phyloP scores from a whole-genome alignment of 345 rosid species.

The Eucalyptus coolabah region DNA sequence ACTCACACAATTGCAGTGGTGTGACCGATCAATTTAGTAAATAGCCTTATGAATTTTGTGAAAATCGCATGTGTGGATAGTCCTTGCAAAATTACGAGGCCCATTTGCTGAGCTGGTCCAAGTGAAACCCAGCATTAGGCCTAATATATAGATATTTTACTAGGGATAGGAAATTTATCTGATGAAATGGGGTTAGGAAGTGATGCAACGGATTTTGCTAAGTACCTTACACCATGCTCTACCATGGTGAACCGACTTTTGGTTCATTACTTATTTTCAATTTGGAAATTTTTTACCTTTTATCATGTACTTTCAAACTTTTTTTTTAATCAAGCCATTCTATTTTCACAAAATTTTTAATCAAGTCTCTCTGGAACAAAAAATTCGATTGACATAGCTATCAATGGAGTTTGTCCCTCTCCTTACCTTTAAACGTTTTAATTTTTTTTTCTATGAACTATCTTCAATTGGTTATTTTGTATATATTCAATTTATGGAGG shows the following conservation, averaged over 20 bases:
- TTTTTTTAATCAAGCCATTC: neutral
- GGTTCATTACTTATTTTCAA: neutral
- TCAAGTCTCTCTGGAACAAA: neutral
- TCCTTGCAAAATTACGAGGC: neutral
- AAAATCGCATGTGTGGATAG: neutral
- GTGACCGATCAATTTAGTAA: neutral
- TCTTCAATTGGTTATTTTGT: neutral
- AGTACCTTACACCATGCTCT: neutral
- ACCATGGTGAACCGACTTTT: neutral
- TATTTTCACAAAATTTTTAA: neutral
- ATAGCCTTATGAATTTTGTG: neutral
- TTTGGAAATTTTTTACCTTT: neutral
- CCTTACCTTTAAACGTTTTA: neutral
- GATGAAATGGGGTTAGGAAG: neutral
- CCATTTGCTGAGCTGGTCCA: neutral
- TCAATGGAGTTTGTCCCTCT: neutral
- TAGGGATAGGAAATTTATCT: neutral
- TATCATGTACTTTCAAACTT: neutral
- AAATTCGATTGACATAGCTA: neutral
- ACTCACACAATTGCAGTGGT: neutral
- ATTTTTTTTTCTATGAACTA: neutral
- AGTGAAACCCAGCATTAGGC: neutral
- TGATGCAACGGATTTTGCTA: neutral
- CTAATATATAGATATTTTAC: accelerated
- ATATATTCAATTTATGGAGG: neutral